Base-by-base conservation (phyloP, 768 basidiomycete genomes). In the Serendipita sp. region DNA sequence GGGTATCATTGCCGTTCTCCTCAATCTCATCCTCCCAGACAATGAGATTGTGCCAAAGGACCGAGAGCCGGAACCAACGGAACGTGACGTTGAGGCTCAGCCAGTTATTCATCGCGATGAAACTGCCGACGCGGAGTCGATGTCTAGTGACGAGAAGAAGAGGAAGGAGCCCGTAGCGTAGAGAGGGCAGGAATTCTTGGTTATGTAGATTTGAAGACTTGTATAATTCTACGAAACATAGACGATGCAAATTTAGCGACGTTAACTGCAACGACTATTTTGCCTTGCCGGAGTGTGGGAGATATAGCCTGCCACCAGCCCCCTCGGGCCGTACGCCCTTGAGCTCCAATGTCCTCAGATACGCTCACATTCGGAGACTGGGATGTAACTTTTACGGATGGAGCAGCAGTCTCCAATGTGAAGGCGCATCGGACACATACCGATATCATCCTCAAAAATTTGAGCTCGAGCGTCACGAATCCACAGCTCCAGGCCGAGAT, bases 1-100 rank as follows among this genome's bases (percentile, higher is more conserved):
- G 0, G 85, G 82, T 7, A 69, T 85, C 63, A 77, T 82, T 3
- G 83, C 82, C 3, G 77, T 78, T 11, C 41, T 82, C 7, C 75
- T 86, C 42, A 86, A 85, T 65, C 66, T 79, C 34, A 72, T 86
- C 3, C 68, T 88, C 20, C 83, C 84, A 0, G 65, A 66, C 38
- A 73, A 75, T 24, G 53, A 58, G 30, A 11, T 58, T 31, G 53
- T 58, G 13, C 53, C 53, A 4, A 58, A 58, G 30, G 53, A 58
- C 30, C 26, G 11, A 34, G 17, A 13, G 13, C 26, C 53, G 9
- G 20, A 48, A 20, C 24, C 22, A 9, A n/a, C 20, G 24, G 53
- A 58, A 2, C 26, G 11, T 11, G 53, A 58, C 33, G n/a, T 58
- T 24, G 53, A 58, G 33, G 53, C 53, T 9, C 53, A 58, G 9